Conservation (phyloP, 2,329 filamentous ascomycete species). For the Phoma sp. region DNA sequence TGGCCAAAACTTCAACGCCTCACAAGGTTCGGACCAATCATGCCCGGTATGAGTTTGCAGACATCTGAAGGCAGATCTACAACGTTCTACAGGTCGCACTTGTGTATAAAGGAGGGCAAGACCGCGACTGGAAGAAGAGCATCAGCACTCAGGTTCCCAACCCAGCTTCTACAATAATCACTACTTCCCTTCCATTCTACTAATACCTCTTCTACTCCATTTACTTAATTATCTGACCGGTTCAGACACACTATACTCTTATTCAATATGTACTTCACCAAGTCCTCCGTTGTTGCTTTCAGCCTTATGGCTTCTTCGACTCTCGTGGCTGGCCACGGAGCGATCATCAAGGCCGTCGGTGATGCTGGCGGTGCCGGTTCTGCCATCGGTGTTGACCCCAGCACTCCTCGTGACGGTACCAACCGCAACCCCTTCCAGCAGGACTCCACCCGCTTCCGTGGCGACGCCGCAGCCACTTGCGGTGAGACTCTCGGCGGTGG, state of each 20-base stretch:
- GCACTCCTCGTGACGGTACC: constrained; percentile 67
- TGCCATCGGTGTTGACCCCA: constrained; percentile 60
- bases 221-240: constrained; percentile 41
- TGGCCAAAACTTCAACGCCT: constrained; percentile 39
- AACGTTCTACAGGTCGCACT: background rate
- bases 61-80: background rate
- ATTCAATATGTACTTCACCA: constrained; percentile 52
- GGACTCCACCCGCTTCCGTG: constrained; percentile 67
- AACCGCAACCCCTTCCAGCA: constrained; percentile 67
- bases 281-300: constrained; percentile 49
- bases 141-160: constrained; percentile 46
- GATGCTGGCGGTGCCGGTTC: constrained; percentile 61
- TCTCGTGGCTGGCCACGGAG: constrained; percentile 66
- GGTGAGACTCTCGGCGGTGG: constrained; percentile 65
- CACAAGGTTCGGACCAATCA: constrained; percentile 22
- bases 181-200: constrained; percentile 37
- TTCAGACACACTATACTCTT: constrained; percentile 50
- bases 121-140: constrained; percentile 28
- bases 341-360: constrained; percentile 64
- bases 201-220: constrained; percentile 31
- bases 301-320: constrained; percentile 60
- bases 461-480: constrained; percentile 58
- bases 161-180: constrained; percentile 44
- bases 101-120: constrained; percentile 36
- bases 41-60: constrained; percentile 14